These are phyloP conservation scores for Phytophthora cactorum DNA, from an alignment of 352 stramenopile genomes.

Conservation along the genomic window DNA sequence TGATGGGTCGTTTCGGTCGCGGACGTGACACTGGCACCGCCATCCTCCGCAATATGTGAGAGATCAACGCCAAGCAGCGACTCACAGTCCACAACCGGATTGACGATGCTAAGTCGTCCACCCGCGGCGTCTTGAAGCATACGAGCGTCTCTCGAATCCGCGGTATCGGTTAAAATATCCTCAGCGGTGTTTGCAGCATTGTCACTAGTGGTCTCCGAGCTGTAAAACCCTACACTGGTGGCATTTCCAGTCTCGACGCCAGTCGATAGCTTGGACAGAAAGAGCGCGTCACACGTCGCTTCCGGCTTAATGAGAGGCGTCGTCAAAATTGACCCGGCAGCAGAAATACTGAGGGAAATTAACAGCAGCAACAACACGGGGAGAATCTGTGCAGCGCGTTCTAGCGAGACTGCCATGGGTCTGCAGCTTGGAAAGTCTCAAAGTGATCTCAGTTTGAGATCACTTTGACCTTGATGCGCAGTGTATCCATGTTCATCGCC, in stretches of 20 bases:
- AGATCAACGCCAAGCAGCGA: constrained; percentile 36
- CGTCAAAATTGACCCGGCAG: constrained; percentile 7
- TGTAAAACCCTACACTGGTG: not conserved
- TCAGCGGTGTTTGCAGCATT: not conserved
- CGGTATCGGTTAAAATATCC: not conserved
- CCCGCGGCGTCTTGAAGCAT: constrained; percentile 13
- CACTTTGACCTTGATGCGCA: not conserved
- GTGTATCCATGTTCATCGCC: constrained; percentile 23
- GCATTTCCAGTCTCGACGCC: not conserved
- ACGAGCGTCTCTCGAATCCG: not conserved
- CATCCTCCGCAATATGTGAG: constrained; percentile 23
- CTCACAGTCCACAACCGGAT: constrained; percentile 23
- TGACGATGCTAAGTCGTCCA: constrained; percentile 21
- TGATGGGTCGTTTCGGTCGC: constrained; percentile 27
- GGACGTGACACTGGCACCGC: constrained; percentile 21
- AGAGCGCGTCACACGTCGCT: constrained; percentile 18
- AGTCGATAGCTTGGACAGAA: constrained; percentile 15
- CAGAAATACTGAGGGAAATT: not conserved
- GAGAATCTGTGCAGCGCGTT: not conserved
- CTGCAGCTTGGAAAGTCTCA: constrained; percentile 3
- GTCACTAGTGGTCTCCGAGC: not conserved
- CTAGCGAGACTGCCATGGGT: too few relatives aligned
- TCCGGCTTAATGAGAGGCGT: not conserved
- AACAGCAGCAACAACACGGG: not conserved
- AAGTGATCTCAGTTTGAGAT: constrained; percentile 10